Evolutionary conservation across 2,329 filamentous ascomycete species (phyloP), one percentile per base, ranked within the genome.

Genomic region (Hypoxylon rubiginosum): DNA sequence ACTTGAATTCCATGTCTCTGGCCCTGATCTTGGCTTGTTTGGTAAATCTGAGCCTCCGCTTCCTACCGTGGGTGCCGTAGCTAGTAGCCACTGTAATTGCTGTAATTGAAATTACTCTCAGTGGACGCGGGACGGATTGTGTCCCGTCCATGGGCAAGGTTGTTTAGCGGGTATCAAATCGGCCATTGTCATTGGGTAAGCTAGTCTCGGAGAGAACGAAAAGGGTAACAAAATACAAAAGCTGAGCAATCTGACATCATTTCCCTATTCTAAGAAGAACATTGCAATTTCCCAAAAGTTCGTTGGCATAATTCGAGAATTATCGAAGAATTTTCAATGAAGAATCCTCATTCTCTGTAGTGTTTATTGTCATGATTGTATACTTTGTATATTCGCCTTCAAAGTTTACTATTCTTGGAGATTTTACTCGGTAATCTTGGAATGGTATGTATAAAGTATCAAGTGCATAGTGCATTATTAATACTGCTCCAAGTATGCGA

Each of bases 221-320:
- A 70, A 61, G 62, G 67, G 69, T 62, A 71, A 70, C 32, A 62
- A 64, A 64, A 46, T 49, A 46, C 67, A 70, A 43, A 67, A 65
- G 66, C 58, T 64, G 64, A 64, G 54, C 48, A 58, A 45, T 58
- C 64, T 69, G 64, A 67, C 64, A 70, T 68, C 67, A 67, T 68
- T 58, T 64, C 50, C 46, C 28, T 24, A 3, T 45, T 28, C 48
- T 49, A 48, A 50, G 48, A 58, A 48, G 49, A 55, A 58, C 39
- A 57, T 48, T 62, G 60, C 36, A 69, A 69, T 69, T 69, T 69
- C 67, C 67, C 67, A 49, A 45, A 52, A n/a, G 43, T 48, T 41
- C 55, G 55, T 41, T 53, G 39, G 52, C 63, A 62, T 58, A 58
- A 58, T 15, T 54, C 32, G 24, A 62, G 32, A 13, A 8, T 32